Evolutionary conservation across 2,329 filamentous ascomycete genomes (phyloP).

Genomic region (Pseudogymnoascus sp.): DNA sequence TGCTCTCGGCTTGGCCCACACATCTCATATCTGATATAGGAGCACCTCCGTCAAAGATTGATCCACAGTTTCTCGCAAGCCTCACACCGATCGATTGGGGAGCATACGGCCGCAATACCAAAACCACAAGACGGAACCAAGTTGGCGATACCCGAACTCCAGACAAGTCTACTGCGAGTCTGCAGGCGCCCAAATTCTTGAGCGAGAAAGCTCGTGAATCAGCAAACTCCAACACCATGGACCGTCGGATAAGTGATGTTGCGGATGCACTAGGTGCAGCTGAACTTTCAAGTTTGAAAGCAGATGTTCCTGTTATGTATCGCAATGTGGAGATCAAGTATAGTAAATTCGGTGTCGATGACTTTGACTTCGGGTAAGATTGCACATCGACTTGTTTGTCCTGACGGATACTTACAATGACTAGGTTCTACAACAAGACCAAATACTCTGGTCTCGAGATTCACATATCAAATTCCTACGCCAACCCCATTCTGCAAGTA

Average conservation of each 20-base stretch:
- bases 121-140: conserved; percentile 71
- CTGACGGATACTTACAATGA: conserved; percentile 17
- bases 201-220: conserved; percentile 82
- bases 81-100: conserved; percentile 70
- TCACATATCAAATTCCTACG: conserved; percentile 94
- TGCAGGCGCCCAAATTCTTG: conserved; percentile 79
- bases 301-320: conserved; percentile 83
- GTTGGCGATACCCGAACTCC: conserved; percentile 65
- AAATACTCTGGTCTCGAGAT: conserved; percentile 87
- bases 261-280: conserved; percentile 59
- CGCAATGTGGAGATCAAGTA: conserved; percentile 96
- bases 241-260: conserved; percentile 44
- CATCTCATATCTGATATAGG: conserved; percentile 80
- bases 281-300: conserved; percentile 66
- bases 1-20: conserved; percentile 85
- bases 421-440: conserved; percentile 89
- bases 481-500: conserved; percentile 84
- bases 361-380: conserved; percentile 88
- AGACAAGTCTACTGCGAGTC: conserved; percentile 52
- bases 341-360: conserved; percentile 97
- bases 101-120: conserved; percentile 69
- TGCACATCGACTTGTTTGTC: not conserved
- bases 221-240: conserved; percentile 38
- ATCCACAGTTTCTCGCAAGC: conserved; percentile 59
- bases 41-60: conserved; percentile 69